These are phyloP conservation scores for Phytophthora fragariae DNA, from an alignment of 352 stramenopile species.

Conservation along the genomic window DNA sequence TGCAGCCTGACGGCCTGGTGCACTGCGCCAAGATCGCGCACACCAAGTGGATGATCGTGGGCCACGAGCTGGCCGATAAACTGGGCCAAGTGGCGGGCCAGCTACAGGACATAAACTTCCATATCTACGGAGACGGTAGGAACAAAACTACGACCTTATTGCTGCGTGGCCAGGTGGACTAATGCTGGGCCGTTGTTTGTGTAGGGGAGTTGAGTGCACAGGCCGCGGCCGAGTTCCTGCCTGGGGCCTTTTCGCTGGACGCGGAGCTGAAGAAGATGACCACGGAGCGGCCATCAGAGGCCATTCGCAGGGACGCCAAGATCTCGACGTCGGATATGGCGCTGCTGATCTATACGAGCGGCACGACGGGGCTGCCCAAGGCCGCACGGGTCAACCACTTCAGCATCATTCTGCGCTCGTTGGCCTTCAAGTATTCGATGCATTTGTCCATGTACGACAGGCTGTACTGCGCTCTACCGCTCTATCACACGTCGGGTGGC, in stretches of 20 bases:
- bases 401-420: constrained; percentile 68
- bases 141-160: not conserved
- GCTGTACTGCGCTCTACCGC: constrained; percentile 82
- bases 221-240: constrained; percentile 22
- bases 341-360: constrained; percentile 89
- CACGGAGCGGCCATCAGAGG: constrained; percentile 31
- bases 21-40: constrained; percentile 79
- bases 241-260: constrained; percentile 60
- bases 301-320: constrained; percentile 39
- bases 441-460: constrained; percentile 62
- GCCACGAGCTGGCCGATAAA: constrained; percentile 63
- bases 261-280: constrained; percentile 39
- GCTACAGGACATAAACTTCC: constrained; percentile 52
- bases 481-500: constrained; percentile 88
- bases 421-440: constrained; percentile 64
- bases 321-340: constrained; percentile 68
- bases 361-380: constrained; percentile 85
- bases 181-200: constrained; percentile 8
- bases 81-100: constrained; percentile 42
- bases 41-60: constrained; percentile 74
- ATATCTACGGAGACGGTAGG: constrained; percentile 65
- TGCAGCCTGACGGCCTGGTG: constrained; percentile 70
- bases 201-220: constrained; percentile 30
- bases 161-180: not conserved
- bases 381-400: constrained; percentile 80